These are phyloP conservation scores for Aspergillus ellipticus DNA, from an alignment of 495 filamentous ascomycete species.

Conservation along the genomic window DNA sequence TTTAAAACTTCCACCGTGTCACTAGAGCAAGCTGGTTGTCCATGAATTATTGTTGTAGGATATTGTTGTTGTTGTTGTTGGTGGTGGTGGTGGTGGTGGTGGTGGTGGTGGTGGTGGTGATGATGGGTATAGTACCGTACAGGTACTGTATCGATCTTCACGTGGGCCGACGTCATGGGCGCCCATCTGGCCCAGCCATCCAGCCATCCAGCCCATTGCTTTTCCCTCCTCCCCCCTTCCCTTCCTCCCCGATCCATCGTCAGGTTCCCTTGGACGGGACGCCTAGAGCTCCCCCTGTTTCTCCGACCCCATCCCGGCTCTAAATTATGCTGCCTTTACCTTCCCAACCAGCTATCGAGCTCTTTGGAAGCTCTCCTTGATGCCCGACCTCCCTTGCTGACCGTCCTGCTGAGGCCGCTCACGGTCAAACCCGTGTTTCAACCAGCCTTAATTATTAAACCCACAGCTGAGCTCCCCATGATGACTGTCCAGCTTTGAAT, in stretches of 20 bases:
- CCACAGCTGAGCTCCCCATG: not conserved
- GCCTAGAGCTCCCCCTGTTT: not conserved
- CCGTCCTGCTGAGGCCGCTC: not conserved
- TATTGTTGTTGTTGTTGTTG: not conserved
- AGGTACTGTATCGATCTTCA: conserved; percentile 18
- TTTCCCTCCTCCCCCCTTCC: not conserved
- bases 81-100: not conserved
- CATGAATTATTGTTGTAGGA: no score
- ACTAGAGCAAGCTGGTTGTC: no score
- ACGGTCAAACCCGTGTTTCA: not conserved
- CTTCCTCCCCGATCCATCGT: not conserved
- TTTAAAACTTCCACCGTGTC: no score
- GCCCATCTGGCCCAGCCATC: not conserved
- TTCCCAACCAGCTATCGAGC: not conserved
- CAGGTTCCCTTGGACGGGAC: not conserved
- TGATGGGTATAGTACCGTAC: no score
- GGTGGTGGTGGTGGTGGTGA: not conserved
- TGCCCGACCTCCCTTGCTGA: conserved; percentile 18
- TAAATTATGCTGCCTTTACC: not conserved
- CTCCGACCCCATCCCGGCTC: not conserved
- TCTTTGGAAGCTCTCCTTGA: conserved; percentile 7
- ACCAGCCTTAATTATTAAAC: not conserved
- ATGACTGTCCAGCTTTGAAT: conserved; percentile 6
- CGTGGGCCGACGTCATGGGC: conserved; percentile 44
- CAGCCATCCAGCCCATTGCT: not conserved